phyloP scores from a whole-genome alignment of 1,284 basidiomycete genomes.

The Boletus sp. region DNA sequence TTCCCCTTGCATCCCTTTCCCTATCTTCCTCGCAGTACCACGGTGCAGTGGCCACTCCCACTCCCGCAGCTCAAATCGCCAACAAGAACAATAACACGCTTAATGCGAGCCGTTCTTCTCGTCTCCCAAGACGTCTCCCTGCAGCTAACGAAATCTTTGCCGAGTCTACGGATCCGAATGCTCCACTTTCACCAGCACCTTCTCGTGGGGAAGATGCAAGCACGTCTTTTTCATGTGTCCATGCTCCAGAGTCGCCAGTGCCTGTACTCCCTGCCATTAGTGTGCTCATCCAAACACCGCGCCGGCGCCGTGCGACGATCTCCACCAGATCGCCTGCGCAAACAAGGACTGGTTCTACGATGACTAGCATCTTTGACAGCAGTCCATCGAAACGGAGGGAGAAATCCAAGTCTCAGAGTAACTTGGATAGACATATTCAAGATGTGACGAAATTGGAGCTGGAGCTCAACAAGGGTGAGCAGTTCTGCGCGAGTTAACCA shows the following conservation, averaged over 20 bases:
- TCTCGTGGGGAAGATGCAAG: constrained; percentile 26
- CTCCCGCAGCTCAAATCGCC: constrained; percentile 1
- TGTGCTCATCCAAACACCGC: constrained; percentile 43
- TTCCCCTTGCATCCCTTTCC: constrained; percentile 53
- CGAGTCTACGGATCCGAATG: constrained; percentile 37
- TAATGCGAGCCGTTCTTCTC: constrained; percentile 42
- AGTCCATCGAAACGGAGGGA: constrained; percentile 62
- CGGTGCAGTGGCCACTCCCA: constrained; percentile 3
- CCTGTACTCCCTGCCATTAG: constrained; percentile 21
- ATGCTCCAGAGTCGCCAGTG: constrained; percentile 20
- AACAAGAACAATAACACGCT: constrained; percentile 6
- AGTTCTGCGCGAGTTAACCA: not conserved
- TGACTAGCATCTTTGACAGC: constrained; percentile 33
- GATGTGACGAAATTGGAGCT: constrained; percentile 59
- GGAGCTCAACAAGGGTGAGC: constrained; percentile 42
- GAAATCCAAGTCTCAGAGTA: constrained; percentile 61
- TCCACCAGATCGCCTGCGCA: constrained; percentile 55
- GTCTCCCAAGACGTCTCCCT: constrained; percentile 57
- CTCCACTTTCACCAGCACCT: constrained; percentile 31
- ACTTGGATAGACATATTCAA: constrained; percentile 62
- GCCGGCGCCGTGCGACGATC: constrained; percentile 62
- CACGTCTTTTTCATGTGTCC: constrained; percentile 19
- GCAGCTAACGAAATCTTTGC: constrained; percentile 67
- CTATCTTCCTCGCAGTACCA: constrained; percentile 44
- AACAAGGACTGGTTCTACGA: constrained; percentile 13